These are phyloP conservation scores for Trichoderma arundinaceum DNA, from an alignment of 2,329 filamentous ascomycete genomes.

Conservation along the genomic window DNA sequence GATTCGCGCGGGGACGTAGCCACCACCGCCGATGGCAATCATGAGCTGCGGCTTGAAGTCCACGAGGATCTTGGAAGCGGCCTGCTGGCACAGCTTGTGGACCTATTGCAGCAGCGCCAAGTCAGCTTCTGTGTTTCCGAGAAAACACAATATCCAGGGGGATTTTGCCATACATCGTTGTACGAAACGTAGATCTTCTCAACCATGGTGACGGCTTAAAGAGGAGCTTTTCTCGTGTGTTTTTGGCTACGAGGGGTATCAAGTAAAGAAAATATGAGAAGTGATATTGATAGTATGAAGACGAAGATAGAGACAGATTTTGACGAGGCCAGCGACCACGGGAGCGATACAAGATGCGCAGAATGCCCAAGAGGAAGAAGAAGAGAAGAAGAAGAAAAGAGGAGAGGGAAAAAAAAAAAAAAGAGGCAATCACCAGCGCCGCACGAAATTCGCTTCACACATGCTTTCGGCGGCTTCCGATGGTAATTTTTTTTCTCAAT, in stretches of 20 bases:
- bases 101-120: conserved; percentile 61
- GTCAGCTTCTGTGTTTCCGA: neutral
- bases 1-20: conserved; percentile 96
- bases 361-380: conserved; percentile 35
- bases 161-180: conserved; percentile 71
- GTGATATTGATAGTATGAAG: conserved; percentile 9
- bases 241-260: conserved; percentile 28
- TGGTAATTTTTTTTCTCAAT: conserved; percentile 35
- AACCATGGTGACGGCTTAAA: conserved; percentile 63
- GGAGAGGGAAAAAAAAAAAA: conserved; percentile 20
- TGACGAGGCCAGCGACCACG: conserved; percentile 12
- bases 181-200: conserved; percentile 91
- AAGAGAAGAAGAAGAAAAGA: conserved; percentile 20
- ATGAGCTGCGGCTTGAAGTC: conserved; percentile 93
- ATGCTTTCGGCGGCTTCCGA: conserved; percentile 29
- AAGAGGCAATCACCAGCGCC: conserved; percentile 24
- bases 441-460: conserved; percentile 14
- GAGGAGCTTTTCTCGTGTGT: neutral
- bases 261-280: conserved; percentile 22
- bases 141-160: neutral
- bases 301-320: conserved; percentile 1
- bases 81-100: conserved; percentile 93
- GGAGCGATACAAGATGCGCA: conserved; percentile 26
- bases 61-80: conserved; percentile 79
- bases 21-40: conserved; percentile 97